Evolutionary conservation across 2,329 filamentous ascomycete genomes (phyloP), one percentile per base, ranked within the genome.

Genomic region (Diaporthe destruens): DNA sequence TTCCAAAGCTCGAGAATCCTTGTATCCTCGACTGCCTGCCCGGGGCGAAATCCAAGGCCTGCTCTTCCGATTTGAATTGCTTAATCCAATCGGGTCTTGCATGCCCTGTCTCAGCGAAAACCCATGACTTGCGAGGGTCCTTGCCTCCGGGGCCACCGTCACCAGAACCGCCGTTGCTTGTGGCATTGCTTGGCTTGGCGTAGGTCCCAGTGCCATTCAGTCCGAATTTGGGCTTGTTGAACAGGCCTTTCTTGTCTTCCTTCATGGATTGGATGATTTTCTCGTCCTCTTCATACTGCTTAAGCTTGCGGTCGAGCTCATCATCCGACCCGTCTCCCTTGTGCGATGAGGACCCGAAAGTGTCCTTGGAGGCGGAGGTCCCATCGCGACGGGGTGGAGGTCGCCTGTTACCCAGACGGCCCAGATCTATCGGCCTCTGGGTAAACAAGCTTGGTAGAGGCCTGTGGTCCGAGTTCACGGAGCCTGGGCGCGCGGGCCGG

Each of bases 151-250:
- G 75, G 57, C 79, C 82, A 74, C 76, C 77, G 70, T 80, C 81
- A 75, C 82, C 53, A 55, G 49, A 29, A n/a, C 12, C 47, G 34
- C 59, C 53, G 12, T 57, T 71, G 53, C 51, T 51, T 16, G 66
- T 53, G 8, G 49, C 84, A 68, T 79, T 79, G 39, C 78, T 77
- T 25, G 83, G 75, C 3, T 77, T 76, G 56, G 78, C 77, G 5
- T 78, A 80, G 18, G 80, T 78, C 74, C 83, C 83, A 3, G 84
- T 81, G 44, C 84, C 80, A 56, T 79, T 81, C 39, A 79, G 75
- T 2, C 79, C 80, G 34, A 80, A 72, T 47, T 77, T 81, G 47
- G 78, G 77, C 71, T 80, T 82, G 34, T 79, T 78, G 71, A 85
- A 83, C 14, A 84, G 75, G 53, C 81, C 80, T 67, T 77, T 77